These are phyloP conservation scores for Salix brachista DNA, from an alignment of 345 rosid species.

Conservation along the genomic window DNA sequence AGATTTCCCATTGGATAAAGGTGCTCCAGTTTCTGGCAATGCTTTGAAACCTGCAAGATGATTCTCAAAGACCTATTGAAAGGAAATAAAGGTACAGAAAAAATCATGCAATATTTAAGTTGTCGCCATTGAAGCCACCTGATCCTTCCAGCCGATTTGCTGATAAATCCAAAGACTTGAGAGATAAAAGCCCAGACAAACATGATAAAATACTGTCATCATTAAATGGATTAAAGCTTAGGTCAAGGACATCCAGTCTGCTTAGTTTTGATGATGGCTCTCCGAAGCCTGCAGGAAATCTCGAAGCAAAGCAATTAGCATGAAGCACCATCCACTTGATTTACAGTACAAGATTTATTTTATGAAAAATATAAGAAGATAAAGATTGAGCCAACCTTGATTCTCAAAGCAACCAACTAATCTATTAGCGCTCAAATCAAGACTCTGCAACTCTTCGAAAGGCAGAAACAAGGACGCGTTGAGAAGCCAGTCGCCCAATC, in stretches of 20 bases:
- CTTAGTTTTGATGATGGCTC: neutral
- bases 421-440: neutral
- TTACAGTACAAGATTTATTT: too few species aligned
- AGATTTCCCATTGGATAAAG: too few species aligned
- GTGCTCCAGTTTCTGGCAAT: too few species aligned
- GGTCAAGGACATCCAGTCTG: neutral
- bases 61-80: neutral
- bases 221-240: neutral
- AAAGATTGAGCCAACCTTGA: neutral
- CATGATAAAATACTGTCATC: neutral
- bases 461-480: conserved; percentile 12
- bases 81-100: neutral
- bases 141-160: neutral
- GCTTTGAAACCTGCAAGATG: neutral
- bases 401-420: neutral
- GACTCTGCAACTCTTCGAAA: neutral
- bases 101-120: neutral
- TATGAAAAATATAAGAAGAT: too few species aligned
- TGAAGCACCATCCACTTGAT: too few species aligned
- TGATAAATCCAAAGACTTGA: neutral
- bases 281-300: neutral
- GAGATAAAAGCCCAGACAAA: neutral
- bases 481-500: neutral
- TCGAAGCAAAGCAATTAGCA: too few species aligned
- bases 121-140: neutral